Evolutionary conservation across 805 yeast species (phyloP).

Genomic region (Candida methanosorbosa): DNA sequence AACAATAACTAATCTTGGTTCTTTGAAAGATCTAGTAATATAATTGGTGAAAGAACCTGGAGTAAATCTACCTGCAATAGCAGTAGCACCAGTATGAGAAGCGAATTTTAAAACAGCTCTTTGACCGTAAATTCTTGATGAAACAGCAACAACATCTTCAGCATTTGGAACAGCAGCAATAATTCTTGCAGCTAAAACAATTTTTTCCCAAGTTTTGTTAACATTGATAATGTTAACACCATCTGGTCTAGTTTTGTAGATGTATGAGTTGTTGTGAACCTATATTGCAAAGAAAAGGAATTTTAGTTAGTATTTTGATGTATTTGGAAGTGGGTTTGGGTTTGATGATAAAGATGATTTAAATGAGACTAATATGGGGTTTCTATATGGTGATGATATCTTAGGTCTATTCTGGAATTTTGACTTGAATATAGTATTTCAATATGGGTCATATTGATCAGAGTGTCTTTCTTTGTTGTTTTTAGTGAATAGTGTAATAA

Average conservation of each 20-base stretch:
- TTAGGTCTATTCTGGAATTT: too few species aligned
- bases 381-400: too few species aligned
- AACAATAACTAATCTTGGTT: slow-evolving; percentile 98
- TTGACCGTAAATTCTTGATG: slow-evolving; percentile 99
- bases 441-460: too few species aligned
- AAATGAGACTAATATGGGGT: too few species aligned
- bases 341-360: too few species aligned
- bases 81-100: slow-evolving; percentile 99
- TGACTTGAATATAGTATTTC: too few species aligned
- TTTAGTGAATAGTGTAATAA: too few species aligned
- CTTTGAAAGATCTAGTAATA: slow-evolving; percentile 99
- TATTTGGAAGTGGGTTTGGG: too few species aligned
- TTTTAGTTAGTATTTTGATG: slow-evolving; percentile 1
- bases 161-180: slow-evolving; percentile 99
- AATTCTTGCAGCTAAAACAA: slow-evolving; percentile 98
- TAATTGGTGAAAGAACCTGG: slow-evolving; percentile 99
- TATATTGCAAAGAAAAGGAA: slow-evolving; percentile 20
- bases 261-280: slow-evolving; percentile 97
- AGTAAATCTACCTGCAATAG: slow-evolving; percentile 99
- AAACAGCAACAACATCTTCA: slow-evolving; percentile 96
- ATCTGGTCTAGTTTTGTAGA: slow-evolving; percentile 97
- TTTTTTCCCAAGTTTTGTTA: slow-evolving; percentile 99
- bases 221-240: slow-evolving; percentile 98
- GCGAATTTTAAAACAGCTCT: slow-evolving; percentile 99
- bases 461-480: too few species aligned